A percentile compares a stretch with the other conserved stretches of the same genome.
These are phyloP conservation scores for Lactarius sp. DNA, from an alignment of 768 basidiomycete genomes.

Conservation along the genomic window DNA sequence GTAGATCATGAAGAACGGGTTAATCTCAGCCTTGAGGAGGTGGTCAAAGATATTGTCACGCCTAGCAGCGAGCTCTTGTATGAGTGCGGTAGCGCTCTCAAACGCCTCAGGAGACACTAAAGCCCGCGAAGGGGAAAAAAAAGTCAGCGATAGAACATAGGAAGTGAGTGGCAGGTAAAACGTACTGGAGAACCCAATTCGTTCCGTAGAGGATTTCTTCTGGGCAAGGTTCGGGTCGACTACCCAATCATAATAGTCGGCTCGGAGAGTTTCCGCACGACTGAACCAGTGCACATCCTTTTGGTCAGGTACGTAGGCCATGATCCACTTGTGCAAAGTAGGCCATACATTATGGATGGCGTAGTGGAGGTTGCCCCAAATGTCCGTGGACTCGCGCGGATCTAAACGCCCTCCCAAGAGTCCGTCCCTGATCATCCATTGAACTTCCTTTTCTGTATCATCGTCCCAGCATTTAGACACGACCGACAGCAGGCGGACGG, in stretches of 20 bases:
- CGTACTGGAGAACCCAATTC: constrained; percentile 9
- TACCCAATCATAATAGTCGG: background rate
- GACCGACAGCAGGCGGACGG: background rate
- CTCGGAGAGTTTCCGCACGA: background rate
- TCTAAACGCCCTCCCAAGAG: constrained; percentile 2
- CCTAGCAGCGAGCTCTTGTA: background rate
- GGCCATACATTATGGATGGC: background rate
- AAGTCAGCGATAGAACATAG: background rate
- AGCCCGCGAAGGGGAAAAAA: background rate
- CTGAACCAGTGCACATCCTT: background rate
- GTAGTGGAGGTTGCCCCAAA: background rate
- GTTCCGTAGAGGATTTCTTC: background rate
- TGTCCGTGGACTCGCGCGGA: background rate
- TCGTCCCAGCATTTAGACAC: constrained; percentile 3
- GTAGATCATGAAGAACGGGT: constrained; percentile 16
- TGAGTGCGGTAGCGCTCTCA: background rate
- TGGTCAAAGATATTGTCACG: background rate
- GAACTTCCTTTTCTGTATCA: background rate
- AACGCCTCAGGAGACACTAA: background rate
- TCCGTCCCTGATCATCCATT: background rate
- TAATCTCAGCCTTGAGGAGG: background rate
- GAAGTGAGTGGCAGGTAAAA: background rate
- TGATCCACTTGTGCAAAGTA: constrained; percentile 3
- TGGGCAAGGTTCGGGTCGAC: background rate
- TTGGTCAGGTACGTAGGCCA: background rate